Conservation (phyloP, 495 filamentous ascomycete species). For the Penicillium flavigenum region DNA sequence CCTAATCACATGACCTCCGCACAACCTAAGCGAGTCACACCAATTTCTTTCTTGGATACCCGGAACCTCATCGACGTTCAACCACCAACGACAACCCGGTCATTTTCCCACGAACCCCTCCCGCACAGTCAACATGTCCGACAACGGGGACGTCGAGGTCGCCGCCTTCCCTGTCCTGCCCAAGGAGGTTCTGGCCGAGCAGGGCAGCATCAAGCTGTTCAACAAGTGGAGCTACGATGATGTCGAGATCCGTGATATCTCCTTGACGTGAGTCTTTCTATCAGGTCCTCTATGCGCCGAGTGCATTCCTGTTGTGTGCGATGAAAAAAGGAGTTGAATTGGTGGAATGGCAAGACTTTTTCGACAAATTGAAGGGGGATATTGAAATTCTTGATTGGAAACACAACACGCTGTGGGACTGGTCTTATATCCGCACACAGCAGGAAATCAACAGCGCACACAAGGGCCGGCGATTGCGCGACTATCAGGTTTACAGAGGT, state of each 20-base stretch:
- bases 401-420: not conserved
- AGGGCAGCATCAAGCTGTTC: constrained; percentile 97
- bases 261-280: constrained; percentile 82
- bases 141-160: constrained; percentile 92
- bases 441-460: constrained; percentile 6
- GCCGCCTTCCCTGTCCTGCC: constrained; percentile 77
- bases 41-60: constrained; percentile 35
- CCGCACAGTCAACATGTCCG: constrained; percentile 78
- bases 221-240: constrained; percentile 97
- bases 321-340: constrained; percentile 6
- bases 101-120: constrained; percentile 42
- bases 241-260: constrained; percentile 99
- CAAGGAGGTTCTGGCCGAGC: constrained; percentile 87
- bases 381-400: constrained; percentile 7
- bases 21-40: constrained; percentile 49
- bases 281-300: constrained; percentile 21
- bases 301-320: constrained; percentile 24
- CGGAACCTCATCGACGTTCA: constrained; percentile 23
- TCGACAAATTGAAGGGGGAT: constrained; percentile 4
- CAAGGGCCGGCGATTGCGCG: constrained; percentile 4
- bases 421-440: constrained; percentile 7
- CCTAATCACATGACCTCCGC: constrained; percentile 41
- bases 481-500: constrained; percentile 10
- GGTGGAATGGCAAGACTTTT: constrained; percentile 14
- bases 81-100: constrained; percentile 47